Percentiles rank a stretch among this genome's conserved stretches.
phyloP scores from a whole-genome alignment of 495 filamentous ascomycete species.

The Emericellopsis terricola region DNA sequence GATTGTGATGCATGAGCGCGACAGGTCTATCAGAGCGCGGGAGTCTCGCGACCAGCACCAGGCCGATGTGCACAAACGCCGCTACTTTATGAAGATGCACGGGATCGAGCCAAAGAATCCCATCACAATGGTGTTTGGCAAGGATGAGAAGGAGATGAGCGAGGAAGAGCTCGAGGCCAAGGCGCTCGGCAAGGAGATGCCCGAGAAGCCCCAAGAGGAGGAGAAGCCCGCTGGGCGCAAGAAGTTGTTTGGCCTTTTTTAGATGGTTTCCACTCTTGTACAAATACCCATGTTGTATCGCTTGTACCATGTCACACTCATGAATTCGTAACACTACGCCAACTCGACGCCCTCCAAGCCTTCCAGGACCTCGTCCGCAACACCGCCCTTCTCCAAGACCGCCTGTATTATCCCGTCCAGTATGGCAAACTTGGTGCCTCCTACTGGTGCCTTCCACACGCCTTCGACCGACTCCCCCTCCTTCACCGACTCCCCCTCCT shows the following conservation, averaged over 20 bases:
- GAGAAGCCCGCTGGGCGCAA: constrained; percentile 9
- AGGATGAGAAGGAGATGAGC: background rate
- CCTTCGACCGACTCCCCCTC: constrained; percentile 39
- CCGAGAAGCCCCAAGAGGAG: background rate
- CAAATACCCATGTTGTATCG: too few relatives aligned
- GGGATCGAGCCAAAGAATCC: constrained; percentile 43
- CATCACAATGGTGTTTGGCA: constrained; percentile 6
- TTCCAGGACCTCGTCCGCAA: constrained; percentile 68
- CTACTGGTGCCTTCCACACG: constrained; percentile 62
- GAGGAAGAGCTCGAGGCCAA: constrained; percentile 2
- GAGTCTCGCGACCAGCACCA: constrained; percentile 46
- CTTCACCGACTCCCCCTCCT: constrained; percentile 18
- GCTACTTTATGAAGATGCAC: constrained; percentile 65
- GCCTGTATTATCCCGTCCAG: constrained; percentile 49
- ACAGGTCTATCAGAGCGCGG: constrained; percentile 39
- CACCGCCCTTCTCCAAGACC: constrained; percentile 49
- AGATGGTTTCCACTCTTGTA: too few relatives aligned
- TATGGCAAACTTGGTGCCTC: constrained; percentile 52
- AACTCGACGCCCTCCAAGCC: constrained; percentile 48
- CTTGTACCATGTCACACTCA: background rate
- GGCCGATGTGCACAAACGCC: constrained; percentile 67
- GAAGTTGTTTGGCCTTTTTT: constrained; percentile 28
- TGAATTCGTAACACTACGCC: constrained; percentile 10
- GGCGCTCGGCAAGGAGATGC: constrained; percentile 1
- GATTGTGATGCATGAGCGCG: constrained; percentile 48